phyloP scores from a whole-genome alignment of 2,329 filamentous ascomycete genomes.

The Cercospora nicotianae region DNA sequence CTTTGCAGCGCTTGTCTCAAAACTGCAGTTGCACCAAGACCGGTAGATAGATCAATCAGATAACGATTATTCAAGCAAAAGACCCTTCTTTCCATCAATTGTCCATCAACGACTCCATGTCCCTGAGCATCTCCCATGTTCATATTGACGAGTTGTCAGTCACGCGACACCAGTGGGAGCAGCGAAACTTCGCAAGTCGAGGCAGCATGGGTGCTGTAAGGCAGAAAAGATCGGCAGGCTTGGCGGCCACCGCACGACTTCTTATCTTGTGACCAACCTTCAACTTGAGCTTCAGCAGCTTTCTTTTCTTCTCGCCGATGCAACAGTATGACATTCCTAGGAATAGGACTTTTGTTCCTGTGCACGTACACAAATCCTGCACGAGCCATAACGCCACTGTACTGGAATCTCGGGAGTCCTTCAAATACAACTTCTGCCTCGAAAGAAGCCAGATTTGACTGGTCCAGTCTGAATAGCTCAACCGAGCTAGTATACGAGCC shows the following conservation, averaged over 20 bases:
- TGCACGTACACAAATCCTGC: neutral
- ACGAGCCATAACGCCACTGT: neutral
- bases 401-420: neutral
- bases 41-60: neutral
- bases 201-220: neutral
- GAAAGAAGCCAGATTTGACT: conserved; percentile 17
- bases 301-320: neutral
- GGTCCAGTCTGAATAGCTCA: conserved; percentile 18
- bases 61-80: neutral
- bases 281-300: neutral
- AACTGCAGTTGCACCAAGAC: neutral
- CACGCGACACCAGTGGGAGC: neutral
- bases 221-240: conserved; percentile 1
- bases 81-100: neutral
- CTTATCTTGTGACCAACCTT: neutral
- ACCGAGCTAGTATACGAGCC: conserved; percentile 17
- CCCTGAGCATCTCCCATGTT: neutral
- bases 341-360: neutral
- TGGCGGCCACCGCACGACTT: neutral
- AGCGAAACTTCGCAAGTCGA: neutral
- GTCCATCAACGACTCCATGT: neutral
- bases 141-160: neutral
- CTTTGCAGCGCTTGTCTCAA: neutral
- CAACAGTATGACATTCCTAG: neutral
- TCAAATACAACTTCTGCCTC: neutral